Percentiles rank a stretch among this genome's conserved stretches.
These are phyloP conservation scores for Ogataea methanolica DNA, from an alignment of 805 yeast species.

Conservation along the genomic window DNA sequence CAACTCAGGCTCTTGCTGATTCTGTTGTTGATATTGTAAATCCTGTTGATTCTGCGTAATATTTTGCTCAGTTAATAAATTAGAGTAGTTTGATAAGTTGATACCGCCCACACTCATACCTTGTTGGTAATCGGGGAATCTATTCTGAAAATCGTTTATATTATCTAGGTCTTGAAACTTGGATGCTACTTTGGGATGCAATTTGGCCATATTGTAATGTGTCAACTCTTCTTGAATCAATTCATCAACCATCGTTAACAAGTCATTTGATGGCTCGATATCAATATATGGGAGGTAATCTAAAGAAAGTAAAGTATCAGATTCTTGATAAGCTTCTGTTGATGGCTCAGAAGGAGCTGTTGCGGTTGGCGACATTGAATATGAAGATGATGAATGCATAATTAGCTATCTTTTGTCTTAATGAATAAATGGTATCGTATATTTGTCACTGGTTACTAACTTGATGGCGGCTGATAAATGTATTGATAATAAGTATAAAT, in stretches of 20 bases:
- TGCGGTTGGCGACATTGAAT: neutral
- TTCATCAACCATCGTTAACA: conserved; percentile 15
- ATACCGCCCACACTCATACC: conserved; percentile 12
- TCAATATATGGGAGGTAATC: conserved; percentile 24
- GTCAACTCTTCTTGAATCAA: conserved; percentile 20
- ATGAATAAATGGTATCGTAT: too few relatives aligned
- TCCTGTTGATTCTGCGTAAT: conserved; percentile 6
- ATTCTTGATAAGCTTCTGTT: neutral
- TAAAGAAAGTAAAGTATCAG: neutral
- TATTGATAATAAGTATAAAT: too few relatives aligned
- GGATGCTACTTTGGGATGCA: conserved; percentile 11
- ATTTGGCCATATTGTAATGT: conserved; percentile 7
- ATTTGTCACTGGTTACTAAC: too few relatives aligned
- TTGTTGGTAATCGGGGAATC: neutral
- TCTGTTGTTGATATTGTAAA: too few relatives aligned
- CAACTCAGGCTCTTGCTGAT: neutral
- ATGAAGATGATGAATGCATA: neutral
- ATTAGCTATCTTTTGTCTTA: too few relatives aligned
- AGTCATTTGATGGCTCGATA: conserved; percentile 15
- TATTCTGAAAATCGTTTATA: too few relatives aligned
- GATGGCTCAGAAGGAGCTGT: neutral
- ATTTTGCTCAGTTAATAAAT: conserved; percentile 7
- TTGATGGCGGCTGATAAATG: too few relatives aligned
- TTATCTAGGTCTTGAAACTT: neutral
- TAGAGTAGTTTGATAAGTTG: conserved; percentile 15